These are phyloP conservation scores for Verticillium nubilum DNA, from an alignment of 2,329 filamentous ascomycete species.

Conservation along the genomic window DNA sequence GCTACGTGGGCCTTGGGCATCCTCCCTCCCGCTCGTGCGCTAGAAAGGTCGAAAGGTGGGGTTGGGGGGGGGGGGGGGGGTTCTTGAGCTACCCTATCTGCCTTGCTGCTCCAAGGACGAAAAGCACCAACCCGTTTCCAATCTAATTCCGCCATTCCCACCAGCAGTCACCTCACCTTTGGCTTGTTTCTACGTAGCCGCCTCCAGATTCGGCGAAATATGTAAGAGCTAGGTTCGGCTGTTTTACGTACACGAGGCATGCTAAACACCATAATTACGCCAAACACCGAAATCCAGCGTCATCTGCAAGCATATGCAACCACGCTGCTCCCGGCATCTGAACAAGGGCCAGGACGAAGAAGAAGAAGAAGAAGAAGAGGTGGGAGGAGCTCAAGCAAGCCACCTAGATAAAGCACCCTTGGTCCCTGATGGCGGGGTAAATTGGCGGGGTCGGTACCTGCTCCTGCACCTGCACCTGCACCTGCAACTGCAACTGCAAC, in stretches of 20 bases:
- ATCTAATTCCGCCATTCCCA: background rate
- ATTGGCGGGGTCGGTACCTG: background rate
- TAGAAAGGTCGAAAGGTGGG: background rate
- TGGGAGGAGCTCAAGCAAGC: too few species aligned
- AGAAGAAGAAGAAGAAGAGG: too few species aligned
- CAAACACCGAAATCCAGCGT: background rate
- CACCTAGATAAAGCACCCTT: background rate
- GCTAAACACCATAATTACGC: background rate
- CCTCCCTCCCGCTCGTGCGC: background rate
- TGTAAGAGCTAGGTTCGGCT: background rate
- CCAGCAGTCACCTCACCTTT: background rate
- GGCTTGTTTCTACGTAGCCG: background rate
- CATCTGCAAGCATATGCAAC: too few species aligned
- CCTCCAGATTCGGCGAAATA: background rate
- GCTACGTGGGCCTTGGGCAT: background rate
- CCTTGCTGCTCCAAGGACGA: background rate
- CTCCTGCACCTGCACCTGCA: background rate
- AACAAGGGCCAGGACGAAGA: too few species aligned
- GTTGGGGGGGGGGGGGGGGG: background rate
- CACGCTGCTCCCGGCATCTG: too few species aligned
- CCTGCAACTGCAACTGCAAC: background rate
- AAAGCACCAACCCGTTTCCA: background rate
- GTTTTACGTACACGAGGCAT: background rate
- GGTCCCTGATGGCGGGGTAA: background rate
- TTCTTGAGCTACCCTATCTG: background rate